These are phyloP conservation scores for Trypanosoma caninum DNA, from an alignment of 208 protist species.

Conservation along the genomic window DNA sequence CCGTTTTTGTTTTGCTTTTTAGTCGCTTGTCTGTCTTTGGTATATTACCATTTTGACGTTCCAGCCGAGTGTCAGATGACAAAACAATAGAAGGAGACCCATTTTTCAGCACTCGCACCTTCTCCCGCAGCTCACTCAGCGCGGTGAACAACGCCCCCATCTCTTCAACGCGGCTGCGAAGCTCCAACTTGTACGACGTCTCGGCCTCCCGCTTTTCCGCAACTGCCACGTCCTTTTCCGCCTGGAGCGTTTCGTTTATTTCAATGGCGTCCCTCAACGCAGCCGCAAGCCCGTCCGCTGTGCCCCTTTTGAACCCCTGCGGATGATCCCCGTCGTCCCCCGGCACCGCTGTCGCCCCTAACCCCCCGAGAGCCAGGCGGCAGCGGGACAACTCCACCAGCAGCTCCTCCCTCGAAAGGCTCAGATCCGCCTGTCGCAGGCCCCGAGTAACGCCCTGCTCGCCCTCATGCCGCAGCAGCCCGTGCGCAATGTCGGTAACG, in stretches of 20 bases:
- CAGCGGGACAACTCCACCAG: conserved; percentile 7
- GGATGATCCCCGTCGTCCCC: neutral
- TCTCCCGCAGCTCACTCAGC: conserved; percentile 15
- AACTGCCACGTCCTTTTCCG: conserved; percentile 14
- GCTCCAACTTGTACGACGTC: conserved; percentile 20
- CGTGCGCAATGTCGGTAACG: conserved; percentile 32
- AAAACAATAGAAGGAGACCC: neutral
- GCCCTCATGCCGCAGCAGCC: conserved; percentile 39
- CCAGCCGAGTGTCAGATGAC: too few relatives aligned
- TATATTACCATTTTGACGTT: too few relatives aligned
- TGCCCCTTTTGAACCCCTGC: neutral
- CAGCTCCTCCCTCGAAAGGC: conserved; percentile 17
- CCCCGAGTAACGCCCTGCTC: conserved; percentile 25
- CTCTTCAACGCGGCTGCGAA: conserved; percentile 17
- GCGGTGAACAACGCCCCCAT: conserved; percentile 19
- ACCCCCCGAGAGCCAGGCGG: neutral
- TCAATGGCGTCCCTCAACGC: conserved; percentile 18
- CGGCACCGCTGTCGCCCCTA: neutral
- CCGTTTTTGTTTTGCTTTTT: too few relatives aligned
- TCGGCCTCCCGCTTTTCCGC: conserved; percentile 16
- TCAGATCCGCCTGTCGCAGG: conserved; percentile 24
- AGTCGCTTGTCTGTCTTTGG: too few relatives aligned
- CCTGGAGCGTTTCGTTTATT: conserved; percentile 12
- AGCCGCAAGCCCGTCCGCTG: conserved; percentile 11
- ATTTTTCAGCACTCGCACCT: conserved; percentile 2